phyloP scores from a whole-genome alignment of 2,329 filamentous ascomycete genomes.

The Cladosporium sp. region DNA sequence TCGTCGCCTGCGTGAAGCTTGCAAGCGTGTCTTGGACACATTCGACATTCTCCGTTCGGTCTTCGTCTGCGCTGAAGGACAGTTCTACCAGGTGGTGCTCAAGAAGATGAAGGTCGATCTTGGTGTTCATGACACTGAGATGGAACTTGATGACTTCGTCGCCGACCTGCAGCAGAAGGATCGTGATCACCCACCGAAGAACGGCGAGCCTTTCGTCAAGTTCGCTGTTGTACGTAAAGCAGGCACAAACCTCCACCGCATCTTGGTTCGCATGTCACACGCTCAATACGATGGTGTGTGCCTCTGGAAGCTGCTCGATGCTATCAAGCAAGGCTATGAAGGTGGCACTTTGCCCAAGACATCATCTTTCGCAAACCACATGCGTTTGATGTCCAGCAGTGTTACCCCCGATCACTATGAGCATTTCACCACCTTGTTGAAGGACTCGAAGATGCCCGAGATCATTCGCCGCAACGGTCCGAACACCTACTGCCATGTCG shows the following conservation, averaged over 20 bases:
- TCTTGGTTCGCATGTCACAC: constrained; percentile 36
- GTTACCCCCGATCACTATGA: constrained; percentile 17
- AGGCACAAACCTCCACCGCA: constrained; percentile 25
- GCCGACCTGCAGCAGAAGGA: constrained; percentile 20
- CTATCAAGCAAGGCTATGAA: constrained; percentile 17
- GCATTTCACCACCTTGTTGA: constrained; percentile 25
- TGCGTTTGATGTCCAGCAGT: constrained; percentile 15
- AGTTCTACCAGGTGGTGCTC: constrained; percentile 45
- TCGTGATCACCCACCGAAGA: constrained; percentile 14
- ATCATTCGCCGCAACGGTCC: constrained; percentile 23
- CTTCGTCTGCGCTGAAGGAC: constrained; percentile 49
- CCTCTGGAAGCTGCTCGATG: constrained; percentile 16
- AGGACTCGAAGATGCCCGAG: constrained; percentile 21
- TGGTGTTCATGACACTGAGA: constrained; percentile 26
- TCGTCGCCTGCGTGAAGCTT: constrained; percentile 23
- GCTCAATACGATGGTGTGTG: constrained; percentile 34
- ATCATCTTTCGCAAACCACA: constrained; percentile 14
- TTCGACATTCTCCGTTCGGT: constrained; percentile 56
- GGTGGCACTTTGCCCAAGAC: constrained; percentile 14
- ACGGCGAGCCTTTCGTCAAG: constrained; percentile 26
- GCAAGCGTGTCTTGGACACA: constrained; percentile 22
- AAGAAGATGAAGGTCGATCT: constrained; percentile 41
- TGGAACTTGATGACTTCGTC: constrained; percentile 21
- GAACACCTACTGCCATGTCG: constrained; percentile 20
- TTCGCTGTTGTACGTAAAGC: constrained; percentile 28